phyloP scores from a whole-genome alignment of 2,329 filamentous ascomycete species.

The Hortaea sp. region DNA sequence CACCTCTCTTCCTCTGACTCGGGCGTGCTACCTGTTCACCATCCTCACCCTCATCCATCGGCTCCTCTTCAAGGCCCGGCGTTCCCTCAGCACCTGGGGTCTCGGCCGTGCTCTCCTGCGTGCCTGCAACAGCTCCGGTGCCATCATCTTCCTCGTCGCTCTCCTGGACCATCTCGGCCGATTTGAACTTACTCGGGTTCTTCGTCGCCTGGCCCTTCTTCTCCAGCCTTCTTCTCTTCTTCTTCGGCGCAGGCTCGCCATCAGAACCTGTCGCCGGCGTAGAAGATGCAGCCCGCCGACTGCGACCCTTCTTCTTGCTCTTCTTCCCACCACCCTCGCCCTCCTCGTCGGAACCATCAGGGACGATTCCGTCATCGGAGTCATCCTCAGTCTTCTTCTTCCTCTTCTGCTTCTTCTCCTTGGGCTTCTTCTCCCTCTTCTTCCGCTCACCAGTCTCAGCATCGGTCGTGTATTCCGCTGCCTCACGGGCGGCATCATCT shows the following conservation, averaged over 20 bases:
- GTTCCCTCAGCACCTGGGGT: slow-evolving; percentile 11
- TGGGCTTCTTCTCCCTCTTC: slow-evolving; percentile 62
- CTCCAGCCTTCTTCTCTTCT: slow-evolving; percentile 50
- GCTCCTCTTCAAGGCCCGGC: slow-evolving; percentile 7
- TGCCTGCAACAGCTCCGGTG: slow-evolving; percentile 14
- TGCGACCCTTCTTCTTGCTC: slow-evolving; percentile 13
- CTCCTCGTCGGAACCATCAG: slow-evolving; percentile 38
- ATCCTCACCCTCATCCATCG: slow-evolving; percentile 21
- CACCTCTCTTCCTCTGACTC: slow-evolving; percentile 19
- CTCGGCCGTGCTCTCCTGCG: slow-evolving; percentile 10
- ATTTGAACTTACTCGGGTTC: slow-evolving; percentile 62
- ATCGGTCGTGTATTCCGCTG: slow-evolving; percentile 73
- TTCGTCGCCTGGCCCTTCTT: slow-evolving; percentile 37
- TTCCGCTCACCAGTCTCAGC: slow-evolving; percentile 71
- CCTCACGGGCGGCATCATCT: slow-evolving; percentile 53
- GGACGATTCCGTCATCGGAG: slow-evolving; percentile 32
- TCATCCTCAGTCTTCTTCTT: slow-evolving; percentile 53
- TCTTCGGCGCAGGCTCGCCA: slow-evolving; percentile 46
- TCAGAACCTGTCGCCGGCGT: slow-evolving; percentile 25
- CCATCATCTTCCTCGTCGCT: slow-evolving; percentile 36
- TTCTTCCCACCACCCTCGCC: slow-evolving; percentile 27
- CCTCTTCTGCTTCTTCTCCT: slow-evolving; percentile 31
- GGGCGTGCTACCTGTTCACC: slow-evolving; percentile 14
- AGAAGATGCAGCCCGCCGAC: slow-evolving; percentile 22
- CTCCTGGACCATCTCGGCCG: slow-evolving; percentile 70